Conservation (phyloP, 2,329 filamentous ascomycete genomes). For the Pseudocercospora fuligena region DNA sequence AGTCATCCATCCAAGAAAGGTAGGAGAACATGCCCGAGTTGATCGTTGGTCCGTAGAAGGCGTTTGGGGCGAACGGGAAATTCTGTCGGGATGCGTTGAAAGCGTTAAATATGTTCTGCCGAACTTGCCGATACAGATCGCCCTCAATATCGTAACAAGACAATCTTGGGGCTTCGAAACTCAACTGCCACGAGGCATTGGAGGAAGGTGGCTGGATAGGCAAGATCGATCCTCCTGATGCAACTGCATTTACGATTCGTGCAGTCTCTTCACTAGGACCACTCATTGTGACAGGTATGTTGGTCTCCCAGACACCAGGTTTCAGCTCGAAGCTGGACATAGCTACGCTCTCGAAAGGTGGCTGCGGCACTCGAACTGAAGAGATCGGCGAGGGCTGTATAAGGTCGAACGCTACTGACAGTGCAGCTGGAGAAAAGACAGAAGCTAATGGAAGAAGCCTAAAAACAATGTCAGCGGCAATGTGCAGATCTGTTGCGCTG, state of each 20-base stretch:
- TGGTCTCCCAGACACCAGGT: neutral
- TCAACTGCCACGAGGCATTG: constrained; percentile 19
- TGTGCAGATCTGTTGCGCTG: too few species aligned
- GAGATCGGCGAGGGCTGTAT: constrained; percentile 11
- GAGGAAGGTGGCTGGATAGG: constrained; percentile 16
- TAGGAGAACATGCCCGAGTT: constrained; percentile 18
- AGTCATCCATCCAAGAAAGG: constrained; percentile 17
- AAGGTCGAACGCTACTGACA: constrained; percentile 18
- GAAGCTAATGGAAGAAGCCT: constrained; percentile 21
- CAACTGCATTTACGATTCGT: constrained; percentile 14
- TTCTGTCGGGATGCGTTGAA: neutral
- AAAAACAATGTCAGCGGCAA: neutral
- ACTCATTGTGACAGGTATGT: neutral
- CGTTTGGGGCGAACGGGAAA: neutral
- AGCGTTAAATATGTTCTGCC: constrained; percentile 8
- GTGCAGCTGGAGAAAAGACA: constrained; percentile 17
- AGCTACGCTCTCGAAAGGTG: constrained; percentile 19
- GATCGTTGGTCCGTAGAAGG: neutral
- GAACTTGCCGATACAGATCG: constrained; percentile 1
- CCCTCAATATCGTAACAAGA: constrained; percentile 10
- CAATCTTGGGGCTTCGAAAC: constrained; percentile 11
- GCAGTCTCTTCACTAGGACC: constrained; percentile 12
- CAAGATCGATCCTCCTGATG: constrained; percentile 14
- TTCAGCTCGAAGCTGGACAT: neutral
- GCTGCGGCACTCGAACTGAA: constrained; percentile 9